These are phyloP conservation scores for Globisporangium mamillatum DNA, from an alignment of 352 stramenopile species.

Conservation along the genomic window DNA sequence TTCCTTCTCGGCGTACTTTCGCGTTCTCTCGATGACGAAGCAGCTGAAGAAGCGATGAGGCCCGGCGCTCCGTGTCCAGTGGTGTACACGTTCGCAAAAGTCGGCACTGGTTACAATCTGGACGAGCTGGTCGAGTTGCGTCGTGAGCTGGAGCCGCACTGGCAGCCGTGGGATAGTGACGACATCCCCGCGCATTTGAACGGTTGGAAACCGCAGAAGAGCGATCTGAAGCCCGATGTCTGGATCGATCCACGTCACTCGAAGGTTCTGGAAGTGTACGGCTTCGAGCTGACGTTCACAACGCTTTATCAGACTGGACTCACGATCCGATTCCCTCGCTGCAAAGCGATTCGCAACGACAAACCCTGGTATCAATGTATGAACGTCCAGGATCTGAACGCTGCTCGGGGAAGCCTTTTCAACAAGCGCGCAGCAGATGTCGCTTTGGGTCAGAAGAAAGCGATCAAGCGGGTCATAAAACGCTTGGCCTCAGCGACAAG, in stretches of 20 bases:
- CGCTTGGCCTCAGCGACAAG: conserved; percentile 21
- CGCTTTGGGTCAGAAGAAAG: conserved; percentile 59
- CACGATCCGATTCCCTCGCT: conserved; percentile 78
- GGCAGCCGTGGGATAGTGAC: conserved; percentile 65
- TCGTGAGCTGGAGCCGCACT: conserved; percentile 74
- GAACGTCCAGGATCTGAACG: conserved; percentile 73
- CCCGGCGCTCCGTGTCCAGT: conserved; percentile 45
- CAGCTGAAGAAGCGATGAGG: conserved; percentile 45
- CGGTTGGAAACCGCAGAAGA: conserved; percentile 75
- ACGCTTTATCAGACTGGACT: conserved; percentile 78
- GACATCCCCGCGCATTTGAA: conserved; percentile 73
- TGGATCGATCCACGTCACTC: conserved; percentile 83
- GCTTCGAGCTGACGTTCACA: conserved; percentile 82
- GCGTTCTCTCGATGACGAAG: conserved; percentile 50
- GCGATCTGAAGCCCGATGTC: conserved; percentile 70
- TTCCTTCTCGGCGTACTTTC: conserved; percentile 75
- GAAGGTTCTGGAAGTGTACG: conserved; percentile 83
- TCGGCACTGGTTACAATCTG: conserved; percentile 82
- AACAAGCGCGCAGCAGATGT: conserved; percentile 78
- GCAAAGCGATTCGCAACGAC: conserved; percentile 79
- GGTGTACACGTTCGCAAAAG: conserved; percentile 78
- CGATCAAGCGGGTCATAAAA: conserved; percentile 41
- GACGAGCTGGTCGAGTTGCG: conserved; percentile 75
- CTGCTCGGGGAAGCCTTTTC: conserved; percentile 51
- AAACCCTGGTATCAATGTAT: conserved; percentile 84